Evolutionary conservation across 139 green algal species (phyloP).

Genomic region (Axilococcus clingmanii): DNA sequence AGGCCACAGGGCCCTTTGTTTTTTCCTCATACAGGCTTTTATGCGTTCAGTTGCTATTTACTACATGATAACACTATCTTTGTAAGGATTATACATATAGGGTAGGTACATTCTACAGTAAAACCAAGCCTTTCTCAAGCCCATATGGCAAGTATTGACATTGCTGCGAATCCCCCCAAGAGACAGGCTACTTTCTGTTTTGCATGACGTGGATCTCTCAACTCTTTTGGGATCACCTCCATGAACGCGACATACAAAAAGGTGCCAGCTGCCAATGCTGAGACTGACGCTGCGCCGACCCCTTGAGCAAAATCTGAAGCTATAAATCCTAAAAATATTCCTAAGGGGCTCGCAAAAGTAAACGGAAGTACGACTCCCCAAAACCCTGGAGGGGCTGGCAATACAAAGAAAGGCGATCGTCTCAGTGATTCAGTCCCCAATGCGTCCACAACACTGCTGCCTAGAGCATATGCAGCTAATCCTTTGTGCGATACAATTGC

Average conservation of each 20-base stretch:
- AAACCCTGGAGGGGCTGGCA: no score
- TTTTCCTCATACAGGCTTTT: background rate
- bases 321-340: slow-evolving; percentile 53
- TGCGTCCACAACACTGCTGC: slow-evolving; percentile 57
- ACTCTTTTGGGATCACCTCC: slow-evolving; percentile 69
- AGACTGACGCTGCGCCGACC: slow-evolving; percentile 40
- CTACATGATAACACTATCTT: no score
- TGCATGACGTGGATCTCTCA: slow-evolving; percentile 31
- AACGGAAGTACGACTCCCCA: slow-evolving; percentile 59
- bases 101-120: no score
- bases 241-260: slow-evolving; percentile 79
- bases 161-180: slow-evolving; percentile 51
- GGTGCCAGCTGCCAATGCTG: slow-evolving; percentile 60
- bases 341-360: slow-evolving; percentile 55
- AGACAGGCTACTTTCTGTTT: slow-evolving; percentile 47
- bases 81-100: no score
- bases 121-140: slow-evolving; percentile 28
- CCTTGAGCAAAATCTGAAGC: slow-evolving; percentile 36
- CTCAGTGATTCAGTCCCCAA: no score
- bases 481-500: slow-evolving; percentile 70
- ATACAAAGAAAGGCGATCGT: background rate
- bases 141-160: slow-evolving; percentile 71
- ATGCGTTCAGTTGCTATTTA: no score
- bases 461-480: slow-evolving; percentile 70
- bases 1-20: background rate